Evolutionary conservation across 108 stramenopile species (phyloP), one percentile per base, ranked within the genome.

Genomic region (Nitzschia putrida): DNA sequence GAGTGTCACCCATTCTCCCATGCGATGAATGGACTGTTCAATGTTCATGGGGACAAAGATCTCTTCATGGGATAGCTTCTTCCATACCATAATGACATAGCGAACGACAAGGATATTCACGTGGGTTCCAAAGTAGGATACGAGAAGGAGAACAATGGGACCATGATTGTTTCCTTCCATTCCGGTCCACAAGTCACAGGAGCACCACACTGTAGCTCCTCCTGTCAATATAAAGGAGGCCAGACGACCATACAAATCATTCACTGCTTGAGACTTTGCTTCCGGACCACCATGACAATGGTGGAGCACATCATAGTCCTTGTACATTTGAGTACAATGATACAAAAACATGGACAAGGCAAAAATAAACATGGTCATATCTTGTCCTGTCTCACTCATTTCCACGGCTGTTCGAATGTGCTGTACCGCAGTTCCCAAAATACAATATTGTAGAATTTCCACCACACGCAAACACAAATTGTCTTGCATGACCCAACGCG

Each of bases 1-100:
- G 11, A 85, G 52, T 70, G 79, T 76, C n/a, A 59, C 76, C 83
- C 83, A 85, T 57, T 85, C 83, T 10, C 83, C 83, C n/a, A 70
- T 74, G 1, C 83, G 59, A 63, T 81, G 80, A 25, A 80, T 79
- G 47, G 57, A 38, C 57, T 57, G 78, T n/a, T 80, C 77, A 21
- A 78, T 66, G 51, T 83, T 78, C 57, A 74, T 47, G 6, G 82
- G 82, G 2, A 80, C 78, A 40, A 23, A 53, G 14, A 14, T 14
- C 3, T 61, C 39, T 22, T 61, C 1, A 9, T 40, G 39, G 21
- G 29, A 2, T 18, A 3, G 12, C 12, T 25, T 55, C 24, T 55
- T 20, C 54, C 24, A 25, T 13, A 22, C 24, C 12, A 13, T 22
- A 55, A 25, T 55, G 54, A 25, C 13, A 8, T 55, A 55, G 12